phyloP scores from a whole-genome alignment of 805 yeast species.

The Zygoascus bituminiphila region DNA sequence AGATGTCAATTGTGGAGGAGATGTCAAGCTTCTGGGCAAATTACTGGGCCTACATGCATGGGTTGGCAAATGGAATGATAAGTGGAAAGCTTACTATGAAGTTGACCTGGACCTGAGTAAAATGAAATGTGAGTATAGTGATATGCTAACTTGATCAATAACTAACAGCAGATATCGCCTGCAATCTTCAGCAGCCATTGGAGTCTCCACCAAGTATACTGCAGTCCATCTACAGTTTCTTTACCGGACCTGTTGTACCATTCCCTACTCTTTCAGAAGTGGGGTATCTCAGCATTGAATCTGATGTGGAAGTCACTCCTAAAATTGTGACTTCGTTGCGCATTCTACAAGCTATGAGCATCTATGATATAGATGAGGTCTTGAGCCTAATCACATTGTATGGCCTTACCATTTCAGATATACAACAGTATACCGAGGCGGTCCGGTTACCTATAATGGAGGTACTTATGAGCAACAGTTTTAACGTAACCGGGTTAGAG shows the following conservation, averaged over 20 bases:
- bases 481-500: neutral
- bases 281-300: slow-evolving; percentile 3
- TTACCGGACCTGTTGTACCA: slow-evolving; percentile 26
- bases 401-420: slow-evolving; percentile 37
- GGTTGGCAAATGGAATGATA: slow-evolving; percentile 64
- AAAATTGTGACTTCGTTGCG: slow-evolving; percentile 8
- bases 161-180: neutral
- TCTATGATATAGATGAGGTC: slow-evolving; percentile 42
- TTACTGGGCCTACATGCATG: slow-evolving; percentile 53
- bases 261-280: slow-evolving; percentile 13
- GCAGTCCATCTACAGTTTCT: slow-evolving; percentile 46
- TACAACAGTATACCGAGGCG: slow-evolving; percentile 71
- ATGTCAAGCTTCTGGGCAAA: slow-evolving; percentile 38
- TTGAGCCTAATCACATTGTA: slow-evolving; percentile 55
- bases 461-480: slow-evolving; percentile 11
- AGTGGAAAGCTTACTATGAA: slow-evolving; percentile 53
- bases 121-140: slow-evolving; percentile 22
- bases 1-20: slow-evolving; percentile 37
- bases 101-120: neutral
- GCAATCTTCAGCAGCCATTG: slow-evolving; percentile 33
- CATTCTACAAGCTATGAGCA: slow-evolving; percentile 30
- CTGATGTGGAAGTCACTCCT: slow-evolving; percentile 10
- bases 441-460: slow-evolving; percentile 57
- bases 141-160: no score
- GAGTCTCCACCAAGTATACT: slow-evolving; percentile 54